A percentile compares a stretch with the other conserved stretches of the same genome.
Conservation (phyloP, 2,329 filamentous ascomycete genomes). For the Pyrenochaeta sp. region DNA sequence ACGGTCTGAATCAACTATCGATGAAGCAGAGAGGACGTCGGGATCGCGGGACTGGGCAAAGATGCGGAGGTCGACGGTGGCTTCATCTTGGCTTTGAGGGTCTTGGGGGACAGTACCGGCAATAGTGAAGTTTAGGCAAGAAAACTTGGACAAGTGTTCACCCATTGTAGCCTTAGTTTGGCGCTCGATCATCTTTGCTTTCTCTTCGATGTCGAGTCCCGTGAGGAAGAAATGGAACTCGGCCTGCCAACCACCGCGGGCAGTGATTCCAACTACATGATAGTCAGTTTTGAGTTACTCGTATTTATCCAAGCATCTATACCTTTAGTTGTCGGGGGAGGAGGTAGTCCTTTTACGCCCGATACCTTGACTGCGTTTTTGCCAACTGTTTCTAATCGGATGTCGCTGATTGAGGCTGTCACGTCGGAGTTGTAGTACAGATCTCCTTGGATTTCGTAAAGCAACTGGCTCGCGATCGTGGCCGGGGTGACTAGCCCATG, state of each 20-base stretch:
- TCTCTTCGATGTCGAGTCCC: constrained; percentile 54
- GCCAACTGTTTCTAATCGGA: constrained; percentile 38
- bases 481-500: constrained; percentile 49
- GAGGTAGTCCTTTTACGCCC: constrained; percentile 39
- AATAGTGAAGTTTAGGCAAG: constrained; percentile 50
- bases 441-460: constrained; percentile 55
- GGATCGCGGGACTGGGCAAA: constrained; percentile 30
- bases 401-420: constrained; percentile 44
- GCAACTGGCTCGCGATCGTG: constrained; percentile 41
- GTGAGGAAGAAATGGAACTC: constrained; percentile 55
- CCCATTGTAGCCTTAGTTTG: constrained; percentile 43
- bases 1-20: constrained; percentile 22
- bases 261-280: constrained; percentile 49
- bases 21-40: constrained; percentile 21
- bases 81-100: constrained; percentile 29
- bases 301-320: too few species aligned
- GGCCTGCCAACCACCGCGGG: constrained; percentile 54
- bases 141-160: constrained; percentile 48
- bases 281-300: background rate
- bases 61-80: constrained; percentile 34
- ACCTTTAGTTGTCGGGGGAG: constrained; percentile 45
- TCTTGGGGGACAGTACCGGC: constrained; percentile 23
- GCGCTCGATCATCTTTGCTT: constrained; percentile 52
- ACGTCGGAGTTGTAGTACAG: constrained; percentile 53
- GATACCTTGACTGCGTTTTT: constrained; percentile 41